Conservation (phyloP, 345 rosid genomes). For the Salix brachista region DNA sequence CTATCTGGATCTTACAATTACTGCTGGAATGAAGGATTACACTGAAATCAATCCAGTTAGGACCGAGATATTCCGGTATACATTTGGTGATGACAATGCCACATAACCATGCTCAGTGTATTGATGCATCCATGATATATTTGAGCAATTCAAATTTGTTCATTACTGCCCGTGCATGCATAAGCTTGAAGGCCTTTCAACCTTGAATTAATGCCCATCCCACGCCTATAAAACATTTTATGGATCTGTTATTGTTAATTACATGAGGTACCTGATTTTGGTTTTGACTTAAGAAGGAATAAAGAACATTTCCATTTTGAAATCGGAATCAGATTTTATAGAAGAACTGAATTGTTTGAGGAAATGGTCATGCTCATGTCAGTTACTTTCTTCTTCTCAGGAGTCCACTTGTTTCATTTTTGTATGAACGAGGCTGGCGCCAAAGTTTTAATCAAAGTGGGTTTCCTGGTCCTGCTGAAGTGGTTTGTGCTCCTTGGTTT, state of each 20-base stretch:
- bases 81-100: not conserved
- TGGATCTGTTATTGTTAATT: not conserved
- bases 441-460: conserved; percentile 73
- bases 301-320: not conserved
- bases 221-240: not conserved
- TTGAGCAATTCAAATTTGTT: not conserved
- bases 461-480: conserved; percentile 94
- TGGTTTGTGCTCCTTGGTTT: conserved; percentile 42
- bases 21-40: conserved; percentile 60
- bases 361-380: not conserved
- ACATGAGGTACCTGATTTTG: not conserved
- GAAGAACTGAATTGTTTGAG: not conserved
- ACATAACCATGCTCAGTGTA: not conserved
- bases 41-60: conserved; percentile 61
- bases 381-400: conserved; percentile 35
- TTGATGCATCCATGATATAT: not conserved
- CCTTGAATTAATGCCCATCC: not conserved
- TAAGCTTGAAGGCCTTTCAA: not conserved
- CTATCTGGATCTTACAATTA: conserved; percentile 75
- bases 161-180: not conserved
- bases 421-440: conserved; percentile 97
- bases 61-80: conserved; percentile 81
- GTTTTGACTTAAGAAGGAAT: not conserved
- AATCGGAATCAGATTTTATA: not conserved
- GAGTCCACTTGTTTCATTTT: conserved; percentile 88